These are phyloP conservation scores for Fusarium camptoceras DNA, from an alignment of 2,329 filamentous ascomycete genomes.

Conservation along the genomic window DNA sequence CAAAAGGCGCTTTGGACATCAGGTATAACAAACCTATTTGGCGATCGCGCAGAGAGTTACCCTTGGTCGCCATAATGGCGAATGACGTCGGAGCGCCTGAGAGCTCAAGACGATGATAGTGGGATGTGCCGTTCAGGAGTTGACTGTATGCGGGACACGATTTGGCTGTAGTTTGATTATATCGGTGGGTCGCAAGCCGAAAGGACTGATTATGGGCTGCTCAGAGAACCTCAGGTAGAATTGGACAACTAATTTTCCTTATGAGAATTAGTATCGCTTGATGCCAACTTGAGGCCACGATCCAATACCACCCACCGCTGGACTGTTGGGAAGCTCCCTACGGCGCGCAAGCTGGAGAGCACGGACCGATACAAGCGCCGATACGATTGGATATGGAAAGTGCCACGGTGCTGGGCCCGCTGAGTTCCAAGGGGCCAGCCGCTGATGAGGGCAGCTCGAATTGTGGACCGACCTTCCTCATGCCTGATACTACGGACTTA, in stretches of 20 bases:
- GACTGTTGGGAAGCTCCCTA: constrained; percentile 38
- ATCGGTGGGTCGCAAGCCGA: neutral
- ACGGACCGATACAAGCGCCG: constrained; percentile 48
- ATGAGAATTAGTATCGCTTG: constrained; percentile 30
- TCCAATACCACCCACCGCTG: constrained; percentile 31
- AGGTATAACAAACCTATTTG: constrained; percentile 57
- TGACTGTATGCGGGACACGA: constrained; percentile 10
- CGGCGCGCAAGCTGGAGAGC: constrained; percentile 40
- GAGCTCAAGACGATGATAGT: constrained; percentile 36
- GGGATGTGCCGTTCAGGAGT: constrained; percentile 41
- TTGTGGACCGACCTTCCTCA: constrained; percentile 10
- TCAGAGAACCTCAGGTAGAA: constrained; percentile 1
- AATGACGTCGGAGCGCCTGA: constrained; percentile 39
- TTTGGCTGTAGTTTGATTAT: neutral
- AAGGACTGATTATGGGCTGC: neutral
- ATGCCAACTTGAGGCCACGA: constrained; percentile 47
- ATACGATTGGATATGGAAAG: constrained; percentile 36
- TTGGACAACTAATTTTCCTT: constrained; percentile 4
- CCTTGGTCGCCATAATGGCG: constrained; percentile 59
- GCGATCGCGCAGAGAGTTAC: constrained; percentile 62
- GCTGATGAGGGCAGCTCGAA: constrained; percentile 20
- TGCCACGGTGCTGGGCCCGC: constrained; percentile 20
- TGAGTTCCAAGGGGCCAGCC: constrained; percentile 28
- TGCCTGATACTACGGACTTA: constrained; percentile 9
- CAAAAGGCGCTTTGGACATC: neutral